phyloP scores from a whole-genome alignment of 2,329 filamentous ascomycete species.

The Fusarium succisae region DNA sequence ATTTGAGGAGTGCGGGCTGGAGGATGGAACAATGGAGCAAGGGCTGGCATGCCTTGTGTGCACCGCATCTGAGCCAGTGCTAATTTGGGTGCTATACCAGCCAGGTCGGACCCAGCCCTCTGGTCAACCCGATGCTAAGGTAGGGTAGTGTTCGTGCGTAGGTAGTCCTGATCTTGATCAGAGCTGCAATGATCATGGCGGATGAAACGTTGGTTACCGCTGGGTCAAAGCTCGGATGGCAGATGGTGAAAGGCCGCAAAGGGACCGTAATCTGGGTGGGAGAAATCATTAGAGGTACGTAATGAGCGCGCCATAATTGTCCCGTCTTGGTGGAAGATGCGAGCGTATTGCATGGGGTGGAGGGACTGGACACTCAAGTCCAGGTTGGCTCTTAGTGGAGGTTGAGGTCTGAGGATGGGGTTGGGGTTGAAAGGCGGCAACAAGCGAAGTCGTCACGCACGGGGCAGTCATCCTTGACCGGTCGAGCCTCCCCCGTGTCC shows the following conservation, averaged over 20 bases:
- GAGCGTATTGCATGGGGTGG: conserved; percentile 22
- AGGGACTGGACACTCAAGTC: conserved; percentile 8
- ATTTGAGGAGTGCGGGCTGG: conserved; percentile 20
- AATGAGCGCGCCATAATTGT: conserved; percentile 11
- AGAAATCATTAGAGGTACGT: neutral
- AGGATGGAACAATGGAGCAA: conserved; percentile 22
- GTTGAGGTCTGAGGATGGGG: conserved; percentile 14
- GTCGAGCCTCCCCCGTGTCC: conserved; percentile 25
- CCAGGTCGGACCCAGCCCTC: conserved; percentile 19
- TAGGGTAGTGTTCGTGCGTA: conserved; percentile 5
- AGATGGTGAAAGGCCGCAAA: conserved; percentile 16
- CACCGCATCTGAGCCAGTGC: conserved; percentile 7
- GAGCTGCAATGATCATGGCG: conserved; percentile 10
- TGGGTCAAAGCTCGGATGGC: conserved; percentile 22
- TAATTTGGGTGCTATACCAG: neutral
- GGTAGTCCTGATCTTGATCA: conserved; percentile 7
- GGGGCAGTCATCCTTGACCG: conserved; percentile 34
- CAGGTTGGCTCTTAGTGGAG: conserved; percentile 11
- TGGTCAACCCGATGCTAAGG: conserved; percentile 19
- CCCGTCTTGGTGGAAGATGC: conserved; percentile 38
- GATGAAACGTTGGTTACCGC: conserved; percentile 20
- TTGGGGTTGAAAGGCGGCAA: conserved; percentile 29
- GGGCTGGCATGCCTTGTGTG: conserved; percentile 23
- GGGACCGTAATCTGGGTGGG: neutral
- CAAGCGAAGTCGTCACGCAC: conserved; percentile 41